A percentile compares a stretch with the other conserved stretches of the same genome.
Conservation (phyloP, 768 basidiomycete species). For the Coprinellus micaceus region DNA sequence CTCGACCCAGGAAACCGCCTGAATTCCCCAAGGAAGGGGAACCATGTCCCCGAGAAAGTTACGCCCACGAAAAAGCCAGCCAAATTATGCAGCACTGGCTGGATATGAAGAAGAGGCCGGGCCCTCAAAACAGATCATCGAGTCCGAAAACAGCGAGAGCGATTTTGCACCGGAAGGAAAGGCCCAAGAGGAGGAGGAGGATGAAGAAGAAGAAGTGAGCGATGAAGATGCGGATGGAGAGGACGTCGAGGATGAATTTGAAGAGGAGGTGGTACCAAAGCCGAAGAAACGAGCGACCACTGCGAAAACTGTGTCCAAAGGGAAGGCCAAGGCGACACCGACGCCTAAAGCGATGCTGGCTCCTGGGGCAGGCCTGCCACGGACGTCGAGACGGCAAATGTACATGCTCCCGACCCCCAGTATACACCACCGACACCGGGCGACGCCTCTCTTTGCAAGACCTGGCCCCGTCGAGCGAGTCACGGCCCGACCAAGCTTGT, state of each 20-base stretch:
- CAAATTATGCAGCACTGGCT: conserved; percentile 44
- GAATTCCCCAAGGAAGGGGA: too few relatives aligned
- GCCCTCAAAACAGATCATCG: conserved; percentile 33
- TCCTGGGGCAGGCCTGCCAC: conserved; percentile 11
- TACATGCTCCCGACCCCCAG: conserved; percentile 62
- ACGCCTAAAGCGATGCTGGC: conserved; percentile 12
- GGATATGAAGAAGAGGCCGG: conserved; percentile 37
- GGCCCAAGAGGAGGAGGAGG: conserved; percentile 19
- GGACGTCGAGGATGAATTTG: conserved; percentile 23
- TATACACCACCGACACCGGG: conserved; percentile 70
- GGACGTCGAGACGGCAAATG: conserved; percentile 43
- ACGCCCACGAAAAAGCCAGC: conserved; percentile 50
- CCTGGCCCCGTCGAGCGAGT: conserved; percentile 61
- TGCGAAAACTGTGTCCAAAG: conserved; percentile 25
- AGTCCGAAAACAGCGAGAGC: conserved; percentile 44
- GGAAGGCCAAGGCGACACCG: conserved; percentile 21
- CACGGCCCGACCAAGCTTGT: conserved; percentile 44
- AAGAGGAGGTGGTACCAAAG: conserved; percentile 16
- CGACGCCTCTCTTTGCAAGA: conserved; percentile 55
- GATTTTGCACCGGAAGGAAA: conserved; percentile 51
- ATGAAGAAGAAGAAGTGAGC: conserved; percentile 28
- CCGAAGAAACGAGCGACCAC: conserved; percentile 19
- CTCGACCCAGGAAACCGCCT: too few relatives aligned
- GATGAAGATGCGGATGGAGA: conserved; percentile 26
- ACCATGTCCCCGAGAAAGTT: conserved; percentile 36